Evolutionary conservation across 2,329 filamentous ascomycete genomes (phyloP).

Genomic region (Aspergillus aculeatinus): DNA sequence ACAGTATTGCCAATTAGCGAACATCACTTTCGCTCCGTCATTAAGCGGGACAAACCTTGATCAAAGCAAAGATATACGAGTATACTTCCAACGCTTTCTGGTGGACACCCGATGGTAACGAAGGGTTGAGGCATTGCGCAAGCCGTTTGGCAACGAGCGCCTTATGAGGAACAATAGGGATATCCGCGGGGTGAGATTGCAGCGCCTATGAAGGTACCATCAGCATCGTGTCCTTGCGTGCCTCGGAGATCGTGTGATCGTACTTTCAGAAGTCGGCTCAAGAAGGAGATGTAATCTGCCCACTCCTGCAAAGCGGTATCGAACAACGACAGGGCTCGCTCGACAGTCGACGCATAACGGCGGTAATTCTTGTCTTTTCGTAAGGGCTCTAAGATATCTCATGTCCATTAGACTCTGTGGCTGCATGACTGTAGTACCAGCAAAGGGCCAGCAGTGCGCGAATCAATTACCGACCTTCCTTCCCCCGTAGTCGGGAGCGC

Average conservation of each 20-base stretch:
- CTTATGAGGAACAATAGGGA: slow-evolving; percentile 76
- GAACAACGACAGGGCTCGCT: slow-evolving; percentile 83
- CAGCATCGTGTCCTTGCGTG: not conserved
- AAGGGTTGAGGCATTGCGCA: slow-evolving; percentile 91
- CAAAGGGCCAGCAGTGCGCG: not conserved
- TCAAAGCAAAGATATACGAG: slow-evolving; percentile 79
- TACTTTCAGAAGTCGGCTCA: slow-evolving; percentile 87
- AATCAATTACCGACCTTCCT: slow-evolving; percentile 63
- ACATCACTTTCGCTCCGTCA: not conserved
- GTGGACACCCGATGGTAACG: slow-evolving; percentile 91
- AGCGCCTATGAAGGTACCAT: slow-evolving; percentile 61
- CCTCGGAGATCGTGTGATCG: slow-evolving; percentile 15
- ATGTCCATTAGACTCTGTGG: not conserved
- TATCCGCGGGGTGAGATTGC: slow-evolving; percentile 75
- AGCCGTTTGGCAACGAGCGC: slow-evolving; percentile 81
- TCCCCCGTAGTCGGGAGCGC: slow-evolving; percentile 74
- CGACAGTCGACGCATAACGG: slow-evolving; percentile 84
- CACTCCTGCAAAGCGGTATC: slow-evolving; percentile 95
- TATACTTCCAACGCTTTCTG: slow-evolving; percentile 97
- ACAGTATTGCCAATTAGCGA: slow-evolving; percentile 4
- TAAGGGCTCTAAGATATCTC: slow-evolving; percentile 29
- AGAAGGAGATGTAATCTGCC: slow-evolving; percentile 98
- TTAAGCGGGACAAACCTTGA: slow-evolving; percentile 58
- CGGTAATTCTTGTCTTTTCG: slow-evolving; percentile 69
- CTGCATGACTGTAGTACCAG: not conserved